Percentiles rank a stretch among this genome's conserved stretches.
Conservation (phyloP, 495 filamentous ascomycete genomes). For the Penicillium coprophilum region DNA sequence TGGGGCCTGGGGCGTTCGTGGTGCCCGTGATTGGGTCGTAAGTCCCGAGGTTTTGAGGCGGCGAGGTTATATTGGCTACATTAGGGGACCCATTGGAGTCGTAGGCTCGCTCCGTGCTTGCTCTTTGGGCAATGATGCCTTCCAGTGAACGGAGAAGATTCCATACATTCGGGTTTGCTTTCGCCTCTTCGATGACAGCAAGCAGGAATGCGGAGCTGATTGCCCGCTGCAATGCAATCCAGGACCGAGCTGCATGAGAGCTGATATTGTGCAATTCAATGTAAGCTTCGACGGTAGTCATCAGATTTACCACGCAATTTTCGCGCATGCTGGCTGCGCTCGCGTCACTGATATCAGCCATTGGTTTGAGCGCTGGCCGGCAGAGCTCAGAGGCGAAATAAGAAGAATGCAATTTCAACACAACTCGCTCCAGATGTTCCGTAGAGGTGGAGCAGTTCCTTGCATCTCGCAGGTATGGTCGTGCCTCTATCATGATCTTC, state of each 20-base stretch:
- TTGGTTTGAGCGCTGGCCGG: slow-evolving; percentile 53
- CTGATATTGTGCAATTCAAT: slow-evolving; percentile 48
- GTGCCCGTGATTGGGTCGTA: slow-evolving; percentile 37
- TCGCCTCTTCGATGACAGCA: slow-evolving; percentile 46
- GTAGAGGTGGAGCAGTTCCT: slow-evolving; percentile 46
- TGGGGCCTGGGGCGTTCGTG: slow-evolving; percentile 28
- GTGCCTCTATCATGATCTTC: slow-evolving; percentile 52
- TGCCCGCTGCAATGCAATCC: slow-evolving; percentile 49
- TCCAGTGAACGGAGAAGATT: slow-evolving; percentile 42
- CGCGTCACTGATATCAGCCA: slow-evolving; percentile 34
- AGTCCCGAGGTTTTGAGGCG: slow-evolving; percentile 19
- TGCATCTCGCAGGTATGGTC: slow-evolving; percentile 52
- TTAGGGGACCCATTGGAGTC: slow-evolving; percentile 20
- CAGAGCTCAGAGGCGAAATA: slow-evolving; percentile 62
- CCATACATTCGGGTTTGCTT: slow-evolving; percentile 42
- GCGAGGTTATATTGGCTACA: slow-evolving; percentile 23
- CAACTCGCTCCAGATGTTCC: slow-evolving; percentile 56
- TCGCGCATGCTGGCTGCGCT: slow-evolving; percentile 43
- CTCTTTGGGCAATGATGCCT: slow-evolving; percentile 45
- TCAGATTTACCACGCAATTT: slow-evolving; percentile 43
- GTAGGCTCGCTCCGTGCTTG: slow-evolving; percentile 36
- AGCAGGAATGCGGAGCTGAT: slow-evolving; percentile 50
- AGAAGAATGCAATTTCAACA: slow-evolving; percentile 56
- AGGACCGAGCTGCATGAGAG: slow-evolving; percentile 45
- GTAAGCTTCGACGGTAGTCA: slow-evolving; percentile 48